phyloP scores from a whole-genome alignment of 345 rosid genomes.

The Populus euphratica region DNA sequence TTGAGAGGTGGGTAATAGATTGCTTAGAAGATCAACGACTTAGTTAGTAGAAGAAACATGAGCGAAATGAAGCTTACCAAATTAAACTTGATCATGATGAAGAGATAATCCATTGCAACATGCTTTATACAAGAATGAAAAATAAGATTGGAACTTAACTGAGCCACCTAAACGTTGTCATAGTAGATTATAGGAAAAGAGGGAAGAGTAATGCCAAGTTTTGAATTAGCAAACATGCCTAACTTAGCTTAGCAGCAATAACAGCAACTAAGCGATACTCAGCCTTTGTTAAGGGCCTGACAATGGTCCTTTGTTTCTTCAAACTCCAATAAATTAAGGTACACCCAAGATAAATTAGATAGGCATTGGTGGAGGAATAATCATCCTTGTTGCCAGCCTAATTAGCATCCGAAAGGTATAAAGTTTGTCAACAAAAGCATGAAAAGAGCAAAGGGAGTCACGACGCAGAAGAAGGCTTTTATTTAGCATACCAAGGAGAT shows the following conservation, averaged over 20 bases:
- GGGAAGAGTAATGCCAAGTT: background rate
- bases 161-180: background rate
- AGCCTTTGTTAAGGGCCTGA: background rate
- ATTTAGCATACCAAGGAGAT: background rate
- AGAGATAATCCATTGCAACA: background rate
- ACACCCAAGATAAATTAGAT: accelerated
- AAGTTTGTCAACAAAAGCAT: background rate
- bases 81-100: too few relatives aligned
- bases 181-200: background rate
- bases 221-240: background rate
- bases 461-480: accelerated
- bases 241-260: background rate
- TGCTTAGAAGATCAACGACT: too few relatives aligned
- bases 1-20: too few relatives aligned
- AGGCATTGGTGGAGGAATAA: background rate
- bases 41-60: too few relatives aligned
- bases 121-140: background rate
- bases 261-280: background rate
- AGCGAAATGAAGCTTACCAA: too few relatives aligned
- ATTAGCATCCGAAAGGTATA: too few relatives aligned
- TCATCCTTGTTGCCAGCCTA: too few relatives aligned
- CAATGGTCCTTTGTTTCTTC: too few relatives aligned
- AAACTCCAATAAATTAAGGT: too few relatives aligned
- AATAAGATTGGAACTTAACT: background rate
- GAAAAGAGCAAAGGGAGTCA: background rate